Evolutionary conservation across 2,329 filamentous ascomycete species (phyloP), one percentile per base, ranked within the genome.

Genomic region (Dryadomyces quercivorus): DNA sequence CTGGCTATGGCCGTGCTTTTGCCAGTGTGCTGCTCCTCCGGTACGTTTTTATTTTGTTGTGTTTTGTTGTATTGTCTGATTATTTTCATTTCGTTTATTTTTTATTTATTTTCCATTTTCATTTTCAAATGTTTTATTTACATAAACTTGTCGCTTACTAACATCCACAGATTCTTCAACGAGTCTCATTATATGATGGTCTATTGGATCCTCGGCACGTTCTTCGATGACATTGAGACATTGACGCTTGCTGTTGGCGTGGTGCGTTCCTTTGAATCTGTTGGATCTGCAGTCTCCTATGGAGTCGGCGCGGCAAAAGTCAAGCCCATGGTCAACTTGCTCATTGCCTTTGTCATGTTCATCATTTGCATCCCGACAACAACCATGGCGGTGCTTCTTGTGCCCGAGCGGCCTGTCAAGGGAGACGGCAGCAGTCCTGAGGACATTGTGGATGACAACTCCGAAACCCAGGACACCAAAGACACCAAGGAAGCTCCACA

Each of bases 171-270:
- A 31, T 75, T 77, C 60, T 69, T 76, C 63, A 76, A 77, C 55
- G 75, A 78, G 58, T 72, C 71, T 0, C 70, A 76, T 46, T 72
- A 73, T 59, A 76, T 76, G 65, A 76, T 75, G 54, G 70, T 75
- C 0, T 77, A 76, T 62, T 77, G 73, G 73, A 62, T 75, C 15
- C 65, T 77, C 1, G 75, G 73, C 2, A 67, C 72, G 2, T 77
- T 76, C 63, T 74, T 75, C 56, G 67, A 75, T 55, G 74, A 77
- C 50, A 63, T 77, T 6, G 72, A 75, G 59, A 76, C 74, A 0
- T 59, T 77, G n/a, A 74, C 75, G 0, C 66, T 77, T 0, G 70
- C 68, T 2, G 72, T 76, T 1, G 73, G 73, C 1, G 63, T 77
- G 1, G 64, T 78, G 5, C 66, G 74, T 3, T 73, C 72, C 0